Base-by-base conservation (phyloP, 371 early-diverging fungal genomes). In the Mucor sp. region DNA sequence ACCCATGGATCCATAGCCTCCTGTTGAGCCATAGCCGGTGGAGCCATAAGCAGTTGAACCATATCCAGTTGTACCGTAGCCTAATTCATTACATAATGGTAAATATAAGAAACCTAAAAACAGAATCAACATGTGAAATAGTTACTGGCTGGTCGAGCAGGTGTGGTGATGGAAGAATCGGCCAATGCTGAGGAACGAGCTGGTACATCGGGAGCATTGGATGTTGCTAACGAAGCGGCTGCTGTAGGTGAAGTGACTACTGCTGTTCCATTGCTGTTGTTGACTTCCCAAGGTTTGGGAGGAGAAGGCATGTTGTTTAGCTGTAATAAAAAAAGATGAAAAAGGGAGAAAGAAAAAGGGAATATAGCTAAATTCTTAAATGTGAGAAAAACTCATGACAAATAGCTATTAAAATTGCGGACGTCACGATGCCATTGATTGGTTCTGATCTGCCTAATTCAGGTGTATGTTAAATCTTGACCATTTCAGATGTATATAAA, bases 241-340 rank as follows among this genome's bases (percentile, higher is more conserved):
- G 69, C 37, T 37, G 70, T 62, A 35, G 75, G 65, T 21, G 68
- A 71, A 15, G 68, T 62, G 27, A 58, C 65, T 4, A 66, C 58
- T 28, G 66, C 47, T 48, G 33, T 21, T 50, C 58, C 50, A 53
- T 55, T 69, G 23, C 57, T 43, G 48, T 64, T 70, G 59, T 78
- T 84, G 53, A 79, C 74, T 75, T 96, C 96, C 96, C 96, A 96
- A 50, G 96, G 96, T 68, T 96, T 96, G 70, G 94, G 92, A 58
- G 96, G 96, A 41, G 93, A 93, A 25, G 72, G 72, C 72, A 72
- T 72, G 19, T 30, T 47, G 19, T 60, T 15, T n/a, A 43, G n/a
- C 23, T 32, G 35, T 41, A 60, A 60, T 5, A 4, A 37, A 37
- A 37, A 37, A 37, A 37, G 8, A 7, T 4, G 6, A 55, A 37